Evolutionary conservation across 2,329 filamentous ascomycete species (phyloP).

Genomic region (Coccinonectria pachysandricola): DNA sequence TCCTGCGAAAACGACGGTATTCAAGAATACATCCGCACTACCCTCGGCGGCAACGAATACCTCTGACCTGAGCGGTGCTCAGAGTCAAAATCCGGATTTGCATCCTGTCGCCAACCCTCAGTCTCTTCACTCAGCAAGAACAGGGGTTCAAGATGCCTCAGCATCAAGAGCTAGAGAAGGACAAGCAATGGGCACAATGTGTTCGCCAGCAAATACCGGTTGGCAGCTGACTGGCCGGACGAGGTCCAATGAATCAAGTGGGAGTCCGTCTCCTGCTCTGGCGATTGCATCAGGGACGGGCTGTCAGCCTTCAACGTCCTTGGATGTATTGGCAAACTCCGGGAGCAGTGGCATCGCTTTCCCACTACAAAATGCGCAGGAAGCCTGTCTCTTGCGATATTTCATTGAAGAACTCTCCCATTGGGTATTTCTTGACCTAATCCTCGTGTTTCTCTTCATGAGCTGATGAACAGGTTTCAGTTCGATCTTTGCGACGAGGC

Average conservation of each 20-base stretch:
- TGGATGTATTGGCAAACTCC: neutral
- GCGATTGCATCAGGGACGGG: neutral
- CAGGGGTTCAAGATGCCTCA: too few species aligned
- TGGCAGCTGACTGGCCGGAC: too few species aligned
- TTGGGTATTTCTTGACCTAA: too few species aligned
- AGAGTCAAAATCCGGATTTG: too few species aligned
- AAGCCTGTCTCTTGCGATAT: conserved; percentile 28
- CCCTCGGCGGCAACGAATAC: conserved; percentile 27
- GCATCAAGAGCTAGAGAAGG: too few species aligned
- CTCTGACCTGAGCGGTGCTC: conserved; percentile 25
- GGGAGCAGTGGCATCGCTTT: conserved; percentile 9
- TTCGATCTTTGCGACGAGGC: conserved; percentile 31
- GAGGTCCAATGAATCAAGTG: neutral
- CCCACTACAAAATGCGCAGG: conserved; percentile 24
- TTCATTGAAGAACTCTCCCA: conserved; percentile 30
- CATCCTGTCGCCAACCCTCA: neutral
- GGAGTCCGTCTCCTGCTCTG: neutral
- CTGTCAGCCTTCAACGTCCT: neutral
- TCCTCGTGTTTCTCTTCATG: too few species aligned
- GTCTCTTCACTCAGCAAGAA: too few species aligned
- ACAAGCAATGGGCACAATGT: too few species aligned
- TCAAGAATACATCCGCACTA: conserved; percentile 24
- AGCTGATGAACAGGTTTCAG: too few species aligned
- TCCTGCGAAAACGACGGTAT: conserved; percentile 26
- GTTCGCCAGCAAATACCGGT: too few species aligned